Percentiles rank a stretch among this genome's conserved stretches.
These are phyloP conservation scores for Fimicolochytrium jonesii DNA, from an alignment of 192 early-diverging fungal genomes.

Conservation along the genomic window DNA sequence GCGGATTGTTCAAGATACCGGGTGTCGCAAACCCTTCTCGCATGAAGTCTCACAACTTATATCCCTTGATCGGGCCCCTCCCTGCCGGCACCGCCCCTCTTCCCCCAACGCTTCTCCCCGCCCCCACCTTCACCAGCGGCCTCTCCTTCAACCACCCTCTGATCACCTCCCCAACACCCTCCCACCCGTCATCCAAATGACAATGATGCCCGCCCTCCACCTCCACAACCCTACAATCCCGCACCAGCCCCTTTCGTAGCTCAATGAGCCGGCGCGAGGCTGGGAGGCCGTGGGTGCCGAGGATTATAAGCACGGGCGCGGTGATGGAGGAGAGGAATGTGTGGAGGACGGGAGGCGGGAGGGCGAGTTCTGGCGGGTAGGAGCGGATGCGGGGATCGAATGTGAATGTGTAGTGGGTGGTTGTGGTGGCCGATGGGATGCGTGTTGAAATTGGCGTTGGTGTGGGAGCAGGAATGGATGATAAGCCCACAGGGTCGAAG, in stretches of 20 bases:
- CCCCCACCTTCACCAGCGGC: no score
- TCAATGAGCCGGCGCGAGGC: not conserved
- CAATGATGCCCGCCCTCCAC: constrained; percentile 25
- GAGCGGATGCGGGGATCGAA: not conserved
- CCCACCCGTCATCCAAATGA: constrained; percentile 17
- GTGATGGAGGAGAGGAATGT: not conserved
- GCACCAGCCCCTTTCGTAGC: not conserved
- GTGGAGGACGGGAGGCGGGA: not conserved
- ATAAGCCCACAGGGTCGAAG: not conserved
- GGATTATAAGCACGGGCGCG: constrained; percentile 24
- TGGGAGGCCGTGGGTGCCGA: not conserved
- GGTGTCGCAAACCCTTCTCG: no score
- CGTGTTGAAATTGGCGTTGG: not conserved
- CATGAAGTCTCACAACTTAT: no score
- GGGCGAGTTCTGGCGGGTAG: not conserved
- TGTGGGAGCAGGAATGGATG: not conserved
- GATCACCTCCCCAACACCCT: no score
- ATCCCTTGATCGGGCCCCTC: no score
- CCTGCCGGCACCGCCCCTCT: no score
- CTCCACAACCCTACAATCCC: constrained; percentile 9
- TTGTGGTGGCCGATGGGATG: not conserved
- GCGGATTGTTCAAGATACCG: no score
- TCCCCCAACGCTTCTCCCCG: no score
- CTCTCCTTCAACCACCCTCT: no score
- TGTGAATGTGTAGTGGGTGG: not conserved